Percentiles rank a stretch among this genome's conserved stretches.
phyloP scores from a whole-genome alignment of 139 green algal genomes.

The Chlamydomonas sp. region DNA sequence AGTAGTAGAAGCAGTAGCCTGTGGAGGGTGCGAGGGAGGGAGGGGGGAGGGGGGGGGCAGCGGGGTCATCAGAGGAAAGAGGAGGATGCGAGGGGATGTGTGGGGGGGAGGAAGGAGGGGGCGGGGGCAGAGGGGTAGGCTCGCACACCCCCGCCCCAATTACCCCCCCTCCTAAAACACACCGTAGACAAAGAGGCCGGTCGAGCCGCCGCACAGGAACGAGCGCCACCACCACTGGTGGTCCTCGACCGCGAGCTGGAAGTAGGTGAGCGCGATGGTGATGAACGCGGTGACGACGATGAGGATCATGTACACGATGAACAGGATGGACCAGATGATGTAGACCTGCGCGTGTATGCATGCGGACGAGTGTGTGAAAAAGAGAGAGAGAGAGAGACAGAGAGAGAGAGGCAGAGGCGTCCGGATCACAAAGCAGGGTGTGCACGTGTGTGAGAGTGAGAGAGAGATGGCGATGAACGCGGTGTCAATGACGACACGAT shows the following conservation, averaged over 20 bases:
- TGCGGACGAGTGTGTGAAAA: too few species aligned
- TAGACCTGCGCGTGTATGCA: constrained; percentile 62
- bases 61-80: too few species aligned
- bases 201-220: constrained; percentile 89
- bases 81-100: too few species aligned
- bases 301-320: constrained; percentile 89
- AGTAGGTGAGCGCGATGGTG: constrained; percentile 93
- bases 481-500: constrained; percentile 87
- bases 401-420: background rate
- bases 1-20: constrained; percentile 98
- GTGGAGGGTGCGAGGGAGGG: constrained; percentile 56
- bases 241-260: constrained; percentile 58
- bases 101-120: background rate
- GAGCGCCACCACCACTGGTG: constrained; percentile 77
- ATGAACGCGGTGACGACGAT: constrained; percentile 89
- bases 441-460: constrained; percentile 80
- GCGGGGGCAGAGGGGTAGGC: background rate
- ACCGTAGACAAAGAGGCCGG: constrained; percentile 85
- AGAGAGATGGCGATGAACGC: constrained; percentile 90
- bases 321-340: constrained; percentile 91
- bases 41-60: background rate
- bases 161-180: constrained; percentile 83
- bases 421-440: background rate
- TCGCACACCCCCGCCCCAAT: background rate
- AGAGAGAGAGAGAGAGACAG: constrained; percentile 1